These are phyloP conservation scores for Trametes hirsuta DNA, from an alignment of 1,284 basidiomycete genomes.

Conservation along the genomic window DNA sequence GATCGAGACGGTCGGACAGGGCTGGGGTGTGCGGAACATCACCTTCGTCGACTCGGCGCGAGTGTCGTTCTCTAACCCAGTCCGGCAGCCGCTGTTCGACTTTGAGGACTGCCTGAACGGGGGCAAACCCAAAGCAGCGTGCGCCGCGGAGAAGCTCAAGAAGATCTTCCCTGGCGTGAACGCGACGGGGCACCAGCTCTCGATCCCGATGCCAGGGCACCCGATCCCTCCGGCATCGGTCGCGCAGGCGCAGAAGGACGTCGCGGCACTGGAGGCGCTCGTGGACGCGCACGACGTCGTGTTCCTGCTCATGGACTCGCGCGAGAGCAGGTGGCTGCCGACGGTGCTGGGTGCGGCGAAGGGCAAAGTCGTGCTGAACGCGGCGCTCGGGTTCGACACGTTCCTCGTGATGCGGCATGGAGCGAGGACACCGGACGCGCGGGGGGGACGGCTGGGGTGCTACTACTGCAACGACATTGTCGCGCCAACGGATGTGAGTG, in stretches of 20 bases:
- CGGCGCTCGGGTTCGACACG: constrained; percentile 94
- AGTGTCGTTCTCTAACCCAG: constrained; percentile 97
- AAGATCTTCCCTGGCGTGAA: constrained; percentile 95
- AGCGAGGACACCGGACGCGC: constrained; percentile 49
- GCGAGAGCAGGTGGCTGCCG: constrained; percentile 95
- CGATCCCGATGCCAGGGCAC: constrained; percentile 98
- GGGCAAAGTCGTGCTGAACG: constrained; percentile 94
- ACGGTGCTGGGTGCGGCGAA: constrained; percentile 85
- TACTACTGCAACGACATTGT: constrained; percentile 99
- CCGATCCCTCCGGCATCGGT: constrained; percentile 70
- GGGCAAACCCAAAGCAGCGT: constrained; percentile 91
- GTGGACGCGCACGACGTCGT: constrained; percentile 87
- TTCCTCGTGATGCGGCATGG: constrained; percentile 98
- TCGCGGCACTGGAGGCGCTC: constrained; percentile 75
- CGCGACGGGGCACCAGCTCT: constrained; percentile 73
- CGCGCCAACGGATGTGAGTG: constrained; percentile 88
- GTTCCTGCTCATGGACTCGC: constrained; percentile 97
- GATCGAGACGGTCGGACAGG: constrained; percentile 49
- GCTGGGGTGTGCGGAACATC: constrained; percentile 94
- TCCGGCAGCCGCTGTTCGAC: constrained; percentile 94
- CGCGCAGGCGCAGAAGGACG: constrained; percentile 65
- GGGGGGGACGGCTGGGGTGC: constrained; percentile 71
- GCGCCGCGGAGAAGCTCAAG: constrained; percentile 86
- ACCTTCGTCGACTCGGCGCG: constrained; percentile 90
- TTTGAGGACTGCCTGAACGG: constrained; percentile 95